Base-by-base conservation (phyloP, 192 early-diverging fungal genomes). In the Phycomyces blakesleeanus region DNA sequence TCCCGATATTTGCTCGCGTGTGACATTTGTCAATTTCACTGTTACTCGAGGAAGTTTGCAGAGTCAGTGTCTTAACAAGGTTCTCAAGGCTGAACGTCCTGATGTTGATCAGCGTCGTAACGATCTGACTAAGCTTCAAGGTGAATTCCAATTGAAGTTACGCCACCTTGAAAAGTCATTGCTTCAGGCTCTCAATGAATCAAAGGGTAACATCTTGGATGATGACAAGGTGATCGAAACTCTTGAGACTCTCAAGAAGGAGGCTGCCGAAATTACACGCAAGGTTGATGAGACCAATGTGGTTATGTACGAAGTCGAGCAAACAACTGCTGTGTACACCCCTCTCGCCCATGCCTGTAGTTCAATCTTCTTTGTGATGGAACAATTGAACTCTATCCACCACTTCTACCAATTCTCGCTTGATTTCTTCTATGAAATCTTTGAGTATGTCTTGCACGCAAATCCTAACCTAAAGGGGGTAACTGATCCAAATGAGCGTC, bases 1-100 rank as follows among this genome's bases (percentile, higher is more conserved):
- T n/a, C 95, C 98, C 0, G 98, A 99, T 68, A 86, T 99, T 16
- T 95, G 90, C 81, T 90, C 87, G 67, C 90, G 98, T 44, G 96
- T 98, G 3, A 98, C 98, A 1, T 96, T 99, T 79, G 95, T 99
- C 50, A 99, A 98, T 87, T 99, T 98, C 68, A 96, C 97, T 0
- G 92, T 98, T 16, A 99, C 98, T 15, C 87, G 94, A 24, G 87
- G 89, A 40, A 94, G 93, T 77, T 78, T 99, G 59, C 95, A 98
- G 76, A 93, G 90, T 63, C 98, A 99, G 80, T 98, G 98, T 77
- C 78, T 99, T 74, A 89, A 94, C 67, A 88, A 93, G 76, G 94
- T 97, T 3, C 85, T 99, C 70, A 93, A 93, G 61, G 87, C 87
- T 44, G 95, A 98, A 80, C 77, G 97, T 42, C 94, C 98, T 1